Conservation (phyloP, 2,329 filamentous ascomycete genomes). For the Whalleya microplaca region DNA sequence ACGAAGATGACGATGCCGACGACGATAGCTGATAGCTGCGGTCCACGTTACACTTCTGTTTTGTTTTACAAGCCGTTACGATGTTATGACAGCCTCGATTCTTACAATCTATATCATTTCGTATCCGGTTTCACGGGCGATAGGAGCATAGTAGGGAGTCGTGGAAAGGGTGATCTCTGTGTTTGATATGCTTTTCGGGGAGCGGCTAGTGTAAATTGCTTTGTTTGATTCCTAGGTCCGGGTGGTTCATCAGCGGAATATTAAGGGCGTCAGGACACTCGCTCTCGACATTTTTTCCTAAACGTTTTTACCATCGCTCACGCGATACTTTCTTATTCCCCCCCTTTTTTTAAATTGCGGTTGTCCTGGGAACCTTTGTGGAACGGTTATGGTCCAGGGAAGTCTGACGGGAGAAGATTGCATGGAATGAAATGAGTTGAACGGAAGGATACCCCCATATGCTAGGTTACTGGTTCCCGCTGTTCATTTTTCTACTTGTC, state of each 20-base stretch:
- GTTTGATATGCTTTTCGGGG: slow-evolving; percentile 27
- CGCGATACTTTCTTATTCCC: slow-evolving; percentile 36
- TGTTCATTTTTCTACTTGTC: slow-evolving; percentile 22
- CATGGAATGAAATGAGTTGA: slow-evolving; percentile 40
- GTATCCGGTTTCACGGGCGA: slow-evolving; percentile 29
- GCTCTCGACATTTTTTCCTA: slow-evolving; percentile 38
- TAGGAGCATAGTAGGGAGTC: slow-evolving; percentile 36
- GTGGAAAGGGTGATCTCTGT: slow-evolving; percentile 34
- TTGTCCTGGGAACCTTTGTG: slow-evolving; percentile 30
- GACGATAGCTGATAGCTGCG: slow-evolving; percentile 43
- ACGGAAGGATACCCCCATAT: slow-evolving; percentile 42
- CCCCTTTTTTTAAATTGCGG: slow-evolving; percentile 26
- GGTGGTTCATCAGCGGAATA: slow-evolving; percentile 30
- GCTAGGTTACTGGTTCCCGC: slow-evolving; percentile 28
- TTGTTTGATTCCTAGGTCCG: slow-evolving; percentile 10
- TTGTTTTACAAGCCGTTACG: slow-evolving; percentile 39
- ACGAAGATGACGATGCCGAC: slow-evolving; percentile 49
- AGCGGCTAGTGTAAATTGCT: slow-evolving; percentile 21
- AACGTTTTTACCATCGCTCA: slow-evolving; percentile 38
- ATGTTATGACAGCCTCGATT: slow-evolving; percentile 40
- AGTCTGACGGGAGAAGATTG: slow-evolving; percentile 34
- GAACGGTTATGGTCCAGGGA: slow-evolving; percentile 26
- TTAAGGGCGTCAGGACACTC: slow-evolving; percentile 39
- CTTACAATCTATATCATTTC: slow-evolving; percentile 36
- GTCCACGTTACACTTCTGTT: slow-evolving; percentile 17